Evolutionary conservation across 2,329 filamentous ascomycete genomes (phyloP), one percentile per base, ranked within the genome.

Genomic region (Trichoderma aggressivum): DNA sequence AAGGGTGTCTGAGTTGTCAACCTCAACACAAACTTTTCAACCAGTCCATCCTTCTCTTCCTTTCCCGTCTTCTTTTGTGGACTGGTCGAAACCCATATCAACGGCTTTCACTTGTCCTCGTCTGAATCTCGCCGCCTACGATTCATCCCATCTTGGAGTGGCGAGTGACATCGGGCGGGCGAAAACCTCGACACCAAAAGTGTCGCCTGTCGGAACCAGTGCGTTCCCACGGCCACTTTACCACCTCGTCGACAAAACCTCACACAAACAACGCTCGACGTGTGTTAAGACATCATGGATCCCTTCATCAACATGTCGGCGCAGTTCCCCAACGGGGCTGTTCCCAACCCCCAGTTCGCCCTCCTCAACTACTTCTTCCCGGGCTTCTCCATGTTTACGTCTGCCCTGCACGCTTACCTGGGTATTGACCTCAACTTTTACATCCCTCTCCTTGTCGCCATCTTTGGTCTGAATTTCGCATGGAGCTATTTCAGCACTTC

Each of bases 281-380:
- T 34, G 14, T 32, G 10, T 30, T 30, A 59, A 18, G 28, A 18
- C 36, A 73, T 18, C 59, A 79, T 79, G 77, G 77, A 78, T 64
- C 58, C 72, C 32, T 56, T 73, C 62, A 77, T 77, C 70, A 74
- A 72, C 66, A 72, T 70, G 67, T 77, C 76, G 18, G 76, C 77
- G 30, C 61, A 63, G 21, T 56, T 66, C 43, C 53, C 64, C 3
- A 34, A 36, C 14, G 34, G 64, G 26, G 73, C 65, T 26, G 70
- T 65, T 0, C 73, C 72, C 12, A 75, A 78, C 28, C 78, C 83
- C 8, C 84, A 84, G 73, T 81, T 84, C 50, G 83, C 78, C 66
- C 78, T 89, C 16, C 81, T 92, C 36, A 89, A 92, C 76, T 84
- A 86, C 73, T 85, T 92, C 78, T 87, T 92, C 74, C 90, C 90